These are phyloP conservation scores for Aspergillus kassunensis DNA, from an alignment of 495 filamentous ascomycete species.

Conservation along the genomic window DNA sequence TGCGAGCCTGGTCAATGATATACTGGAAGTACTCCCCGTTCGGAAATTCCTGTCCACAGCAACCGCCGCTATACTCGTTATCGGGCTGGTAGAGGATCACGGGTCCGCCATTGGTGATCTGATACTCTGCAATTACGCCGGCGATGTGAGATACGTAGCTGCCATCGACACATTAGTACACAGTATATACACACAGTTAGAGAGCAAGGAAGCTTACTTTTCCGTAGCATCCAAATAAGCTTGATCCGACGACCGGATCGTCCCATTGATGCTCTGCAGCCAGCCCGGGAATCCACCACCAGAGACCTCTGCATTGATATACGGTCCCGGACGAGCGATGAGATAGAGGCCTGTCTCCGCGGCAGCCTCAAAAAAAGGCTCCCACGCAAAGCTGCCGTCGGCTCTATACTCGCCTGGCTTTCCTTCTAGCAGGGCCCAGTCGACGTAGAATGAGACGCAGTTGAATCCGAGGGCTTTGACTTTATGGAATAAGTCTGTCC, in stretches of 20 bases:
- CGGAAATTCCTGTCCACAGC: slow-evolving; percentile 43
- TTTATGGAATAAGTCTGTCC: slow-evolving; percentile 75
- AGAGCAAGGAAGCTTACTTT: slow-evolving; percentile 34
- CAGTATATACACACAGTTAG: neutral
- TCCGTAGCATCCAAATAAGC: slow-evolving; percentile 64
- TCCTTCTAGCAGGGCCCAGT: slow-evolving; percentile 80
- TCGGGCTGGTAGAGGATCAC: slow-evolving; percentile 76
- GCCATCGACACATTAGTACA: neutral
- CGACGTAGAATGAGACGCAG: slow-evolving; percentile 67
- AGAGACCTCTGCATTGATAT: slow-evolving; percentile 63
- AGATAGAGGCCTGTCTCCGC: slow-evolving; percentile 67
- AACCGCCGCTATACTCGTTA: slow-evolving; percentile 64
- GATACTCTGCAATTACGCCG: slow-evolving; percentile 63
- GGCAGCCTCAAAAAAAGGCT: slow-evolving; percentile 71
- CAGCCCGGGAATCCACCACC: slow-evolving; percentile 64
- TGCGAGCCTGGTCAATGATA: slow-evolving; percentile 61
- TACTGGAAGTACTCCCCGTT: slow-evolving; percentile 65
- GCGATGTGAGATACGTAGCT: slow-evolving; percentile 47
- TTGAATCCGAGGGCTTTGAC: slow-evolving; percentile 75
- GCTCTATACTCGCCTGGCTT: slow-evolving; percentile 63
- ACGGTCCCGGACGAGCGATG: slow-evolving; percentile 66
- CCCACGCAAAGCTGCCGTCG: slow-evolving; percentile 64
- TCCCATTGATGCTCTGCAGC: slow-evolving; percentile 60
- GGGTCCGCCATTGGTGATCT: slow-evolving; percentile 76
- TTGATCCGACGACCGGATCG: slow-evolving; percentile 54